phyloP scores from a whole-genome alignment of 306 rosid genomes.

The Sindora glabra region DNA sequence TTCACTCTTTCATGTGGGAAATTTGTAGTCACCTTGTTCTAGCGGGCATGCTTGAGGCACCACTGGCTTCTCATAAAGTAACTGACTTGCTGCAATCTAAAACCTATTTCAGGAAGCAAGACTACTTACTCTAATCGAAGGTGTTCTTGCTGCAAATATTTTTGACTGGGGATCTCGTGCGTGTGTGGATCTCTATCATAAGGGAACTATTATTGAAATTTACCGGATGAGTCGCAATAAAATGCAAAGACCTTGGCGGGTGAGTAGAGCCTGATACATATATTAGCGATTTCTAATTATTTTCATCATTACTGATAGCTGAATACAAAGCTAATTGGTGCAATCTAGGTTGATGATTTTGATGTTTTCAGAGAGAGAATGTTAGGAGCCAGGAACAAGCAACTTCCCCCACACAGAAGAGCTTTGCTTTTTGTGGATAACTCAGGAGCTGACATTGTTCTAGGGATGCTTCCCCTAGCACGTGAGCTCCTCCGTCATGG shows the following conservation, averaged over 20 bases:
- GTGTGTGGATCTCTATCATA: constrained; percentile 93
- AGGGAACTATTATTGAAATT: constrained; percentile 97
- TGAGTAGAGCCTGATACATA: constrained; percentile 24
- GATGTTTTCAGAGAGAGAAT: constrained; percentile 74
- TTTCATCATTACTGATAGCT: not conserved
- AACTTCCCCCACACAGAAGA: constrained; percentile 58
- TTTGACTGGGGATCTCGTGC: constrained; percentile 99
- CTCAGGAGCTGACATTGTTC: constrained; percentile 91
- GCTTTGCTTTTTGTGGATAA: constrained; percentile 96
- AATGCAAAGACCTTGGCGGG: constrained; percentile 97
- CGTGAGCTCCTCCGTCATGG: constrained; percentile 93
- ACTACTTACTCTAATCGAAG: constrained; percentile 81
- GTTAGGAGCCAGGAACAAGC: constrained; percentile 55
- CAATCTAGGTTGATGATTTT: constrained; percentile 83
- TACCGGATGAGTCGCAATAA: constrained; percentile 97
- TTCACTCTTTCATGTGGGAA: not conserved
- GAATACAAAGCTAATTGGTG: not conserved
- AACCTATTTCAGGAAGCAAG: constrained; percentile 67
- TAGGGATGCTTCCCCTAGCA: constrained; percentile 99
- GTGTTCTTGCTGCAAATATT: constrained; percentile 97
- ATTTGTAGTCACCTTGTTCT: not conserved
- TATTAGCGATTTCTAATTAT: not conserved
- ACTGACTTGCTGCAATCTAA: constrained; percentile 12
- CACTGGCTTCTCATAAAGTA: constrained; percentile 1
- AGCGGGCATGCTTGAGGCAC: not conserved